Evolutionary conservation across 352 stramenopile genomes (phyloP).

Genomic region (Globisporangium yorkense): DNA sequence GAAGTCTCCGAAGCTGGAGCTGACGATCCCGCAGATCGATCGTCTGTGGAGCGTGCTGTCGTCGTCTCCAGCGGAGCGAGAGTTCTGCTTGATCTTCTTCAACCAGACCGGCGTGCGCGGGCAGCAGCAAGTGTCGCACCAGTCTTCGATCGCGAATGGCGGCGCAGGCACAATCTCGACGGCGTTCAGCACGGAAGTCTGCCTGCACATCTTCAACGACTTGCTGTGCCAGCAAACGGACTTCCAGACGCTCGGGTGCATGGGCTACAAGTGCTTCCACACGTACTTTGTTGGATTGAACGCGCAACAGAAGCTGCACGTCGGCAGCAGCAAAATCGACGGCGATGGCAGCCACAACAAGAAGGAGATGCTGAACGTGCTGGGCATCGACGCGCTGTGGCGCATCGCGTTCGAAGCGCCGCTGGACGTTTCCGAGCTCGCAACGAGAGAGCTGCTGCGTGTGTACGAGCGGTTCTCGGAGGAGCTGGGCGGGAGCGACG

Average conservation of each 20-base stretch:
- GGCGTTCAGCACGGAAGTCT: constrained; percentile 73
- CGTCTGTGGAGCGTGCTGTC: constrained; percentile 74
- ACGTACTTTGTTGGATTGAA: constrained; percentile 84
- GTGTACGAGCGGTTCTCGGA: constrained; percentile 68
- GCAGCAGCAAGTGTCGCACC: constrained; percentile 21
- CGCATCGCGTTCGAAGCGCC: constrained; percentile 75
- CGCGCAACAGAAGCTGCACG: constrained; percentile 36
- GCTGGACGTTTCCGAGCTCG: constrained; percentile 69
- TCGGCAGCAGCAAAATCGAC: background rate
- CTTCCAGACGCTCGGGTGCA: constrained; percentile 56
- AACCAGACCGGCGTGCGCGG: constrained; percentile 66
- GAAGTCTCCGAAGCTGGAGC: constrained; percentile 69
- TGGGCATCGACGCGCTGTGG: constrained; percentile 82
- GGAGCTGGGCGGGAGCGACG: constrained; percentile 24
- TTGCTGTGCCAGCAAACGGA: constrained; percentile 77
- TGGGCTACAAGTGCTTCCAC: constrained; percentile 86
- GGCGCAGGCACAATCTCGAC: constrained; percentile 46
- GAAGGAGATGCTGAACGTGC: constrained; percentile 29
- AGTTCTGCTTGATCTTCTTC: constrained; percentile 83
- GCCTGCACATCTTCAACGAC: constrained; percentile 78
- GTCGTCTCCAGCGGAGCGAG: constrained; percentile 58
- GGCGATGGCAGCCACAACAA: background rate
- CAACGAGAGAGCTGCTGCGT: constrained; percentile 69
- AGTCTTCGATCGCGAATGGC: constrained; percentile 13
- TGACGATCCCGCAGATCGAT: constrained; percentile 71